Evolutionary conservation across 352 stramenopile genomes (phyloP).

Genomic region (Globisporangium sylvaticum): DNA sequence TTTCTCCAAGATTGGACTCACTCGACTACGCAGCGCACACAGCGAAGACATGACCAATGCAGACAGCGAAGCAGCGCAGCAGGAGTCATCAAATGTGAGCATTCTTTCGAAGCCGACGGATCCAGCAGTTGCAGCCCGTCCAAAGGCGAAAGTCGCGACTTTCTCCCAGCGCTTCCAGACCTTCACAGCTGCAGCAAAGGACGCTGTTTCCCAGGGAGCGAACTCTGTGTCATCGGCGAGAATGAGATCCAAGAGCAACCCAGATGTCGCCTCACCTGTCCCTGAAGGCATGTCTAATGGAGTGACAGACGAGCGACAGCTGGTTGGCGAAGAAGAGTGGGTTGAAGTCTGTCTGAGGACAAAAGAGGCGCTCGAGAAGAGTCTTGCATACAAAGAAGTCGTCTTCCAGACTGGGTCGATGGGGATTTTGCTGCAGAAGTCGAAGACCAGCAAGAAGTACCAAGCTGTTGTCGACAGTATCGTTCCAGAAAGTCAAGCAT

Average conservation of each 20-base stretch:
- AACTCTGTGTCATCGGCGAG: conserved; percentile 16
- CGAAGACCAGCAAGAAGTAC: conserved; percentile 57
- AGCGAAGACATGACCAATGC: conserved; percentile 28
- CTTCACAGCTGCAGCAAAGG: conserved; percentile 68
- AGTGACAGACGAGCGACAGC: conserved; percentile 26
- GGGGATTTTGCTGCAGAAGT: conserved; percentile 79
- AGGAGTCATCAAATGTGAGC: not conserved
- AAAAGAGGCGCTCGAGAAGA: conserved; percentile 49
- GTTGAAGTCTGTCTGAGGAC: conserved; percentile 62
- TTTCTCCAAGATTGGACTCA: conserved; percentile 46
- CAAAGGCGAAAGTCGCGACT: conserved; percentile 35
- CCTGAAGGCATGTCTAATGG: conserved; percentile 7
- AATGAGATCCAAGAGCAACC: conserved; percentile 18
- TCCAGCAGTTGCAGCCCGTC: not conserved
- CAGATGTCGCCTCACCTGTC: conserved; percentile 8
- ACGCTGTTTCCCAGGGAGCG: conserved; percentile 40
- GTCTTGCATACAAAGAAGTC: conserved; percentile 53
- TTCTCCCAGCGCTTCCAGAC: conserved; percentile 63
- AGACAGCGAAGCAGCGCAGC: not conserved
- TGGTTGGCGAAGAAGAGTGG: conserved; percentile 68
- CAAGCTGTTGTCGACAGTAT: conserved; percentile 79
- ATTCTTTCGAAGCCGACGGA: not conserved
- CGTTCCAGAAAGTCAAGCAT: conserved; percentile 75
- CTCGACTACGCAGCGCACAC: conserved; percentile 27
- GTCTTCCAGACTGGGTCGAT: conserved; percentile 65